Evolutionary conservation across 2,329 filamentous ascomycete species (phyloP).

Genomic region (Ustulina deusta): DNA sequence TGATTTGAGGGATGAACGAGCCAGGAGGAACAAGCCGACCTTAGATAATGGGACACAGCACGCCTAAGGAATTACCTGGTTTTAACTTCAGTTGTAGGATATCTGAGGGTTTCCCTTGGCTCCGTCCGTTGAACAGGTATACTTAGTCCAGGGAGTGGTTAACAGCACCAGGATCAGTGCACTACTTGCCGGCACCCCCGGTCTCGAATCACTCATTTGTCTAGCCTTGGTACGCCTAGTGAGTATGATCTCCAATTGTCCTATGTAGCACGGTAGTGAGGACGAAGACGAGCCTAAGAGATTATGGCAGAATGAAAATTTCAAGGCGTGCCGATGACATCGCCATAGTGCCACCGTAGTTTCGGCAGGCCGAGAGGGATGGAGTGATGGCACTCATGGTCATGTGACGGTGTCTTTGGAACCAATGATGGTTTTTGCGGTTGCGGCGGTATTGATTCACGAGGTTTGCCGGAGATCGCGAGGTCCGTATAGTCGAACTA

Average conservation of each 20-base stretch:
- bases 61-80: not conserved
- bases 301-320: not conserved
- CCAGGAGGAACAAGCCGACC: not conserved
- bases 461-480: not conserved
- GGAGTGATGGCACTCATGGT: not conserved
- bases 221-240: not conserved
- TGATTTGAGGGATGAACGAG: not conserved
- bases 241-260: not conserved
- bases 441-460: constrained; percentile 15
- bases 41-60: too few species aligned
- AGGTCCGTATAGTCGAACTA: not conserved
- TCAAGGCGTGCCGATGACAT: not conserved
- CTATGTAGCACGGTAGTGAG: not conserved
- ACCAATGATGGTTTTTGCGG: constrained; percentile 16
- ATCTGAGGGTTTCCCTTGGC: not conserved
- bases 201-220: not conserved
- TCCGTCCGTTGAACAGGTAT: not conserved
- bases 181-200: not conserved
- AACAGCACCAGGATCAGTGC: too few species aligned
- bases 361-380: not conserved
- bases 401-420: constrained; percentile 19
- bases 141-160: too few species aligned
- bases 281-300: not conserved
- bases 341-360: not conserved
- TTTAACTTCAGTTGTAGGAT: not conserved